phyloP scores from a whole-genome alignment of 805 yeast genomes.

The Cyberlindnera saturnus region DNA sequence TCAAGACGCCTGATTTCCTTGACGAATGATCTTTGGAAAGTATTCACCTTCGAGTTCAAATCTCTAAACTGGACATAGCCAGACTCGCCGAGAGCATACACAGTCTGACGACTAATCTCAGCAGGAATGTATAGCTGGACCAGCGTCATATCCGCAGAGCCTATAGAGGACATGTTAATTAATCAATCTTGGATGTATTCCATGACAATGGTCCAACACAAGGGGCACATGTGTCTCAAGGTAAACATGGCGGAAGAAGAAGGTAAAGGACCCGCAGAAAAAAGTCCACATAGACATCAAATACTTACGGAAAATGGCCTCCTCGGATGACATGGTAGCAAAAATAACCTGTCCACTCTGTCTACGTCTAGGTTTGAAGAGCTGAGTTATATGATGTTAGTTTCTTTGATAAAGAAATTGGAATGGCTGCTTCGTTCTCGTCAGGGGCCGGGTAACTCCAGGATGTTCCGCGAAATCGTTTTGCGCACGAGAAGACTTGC shows the following conservation, averaged over 20 bases:
- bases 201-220: not conserved
- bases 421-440: not conserved
- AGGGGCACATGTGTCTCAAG: not conserved
- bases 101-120: conserved; percentile 82
- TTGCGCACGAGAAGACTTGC: no score
- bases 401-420: not conserved
- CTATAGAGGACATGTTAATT: conserved; percentile 10
- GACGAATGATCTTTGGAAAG: conserved; percentile 89
- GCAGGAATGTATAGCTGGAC: conserved; percentile 90
- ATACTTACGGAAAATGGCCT: conserved; percentile 36
- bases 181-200: not conserved
- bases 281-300: no score
- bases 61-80: conserved; percentile 89
- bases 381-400: not conserved
- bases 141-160: conserved; percentile 97
- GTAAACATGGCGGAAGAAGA: not conserved
- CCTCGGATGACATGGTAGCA: conserved; percentile 24
- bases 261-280: not conserved
- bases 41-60: conserved; percentile 71
- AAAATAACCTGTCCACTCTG: not conserved
- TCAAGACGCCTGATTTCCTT: conserved; percentile 81
- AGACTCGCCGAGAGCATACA: conserved; percentile 79
- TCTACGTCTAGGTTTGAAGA: no score
- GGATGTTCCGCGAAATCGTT: not conserved
- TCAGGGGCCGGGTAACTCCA: not conserved